Evolutionary conservation across 1,139 yeast genomes (phyloP), one percentile per base, ranked within the genome.

Genomic region (Blastobotrys buckinghamii): DNA sequence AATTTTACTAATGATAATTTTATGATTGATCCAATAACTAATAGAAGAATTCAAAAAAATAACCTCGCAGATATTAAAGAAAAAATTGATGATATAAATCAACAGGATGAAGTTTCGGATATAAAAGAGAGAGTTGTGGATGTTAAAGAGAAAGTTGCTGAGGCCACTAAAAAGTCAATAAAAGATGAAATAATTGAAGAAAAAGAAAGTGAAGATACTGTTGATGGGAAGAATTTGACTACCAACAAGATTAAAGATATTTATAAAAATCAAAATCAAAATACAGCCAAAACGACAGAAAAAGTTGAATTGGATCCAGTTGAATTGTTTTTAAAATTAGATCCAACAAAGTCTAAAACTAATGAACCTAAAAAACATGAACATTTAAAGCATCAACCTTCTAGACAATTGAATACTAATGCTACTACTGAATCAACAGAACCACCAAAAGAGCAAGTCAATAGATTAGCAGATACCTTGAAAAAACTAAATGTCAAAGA

Each of bases 401-500:
- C 24, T 5, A 22, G n/a, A n/a, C n/a, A n/a, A n/a, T n/a, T n/a
- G n/a, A n/a, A n/a, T n/a, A n/a, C 33, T 12, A 29, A 29, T n/a
- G n/a, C 33, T 29, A 29, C 33, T 29, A n/a, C 33, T 29, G 33
- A 29, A 12, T n/a, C 33, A n/a, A n/a, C n/a, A 29, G n/a, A 32
- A 5, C 35, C 35, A 16, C 35, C 16, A 4, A 17, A 22, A 8
- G 42, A 13, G 4, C 12, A 32, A 6, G 44, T 41, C 7, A 17
- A 42, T 27, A 22, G 27, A 24, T 57, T 70, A 10, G 64, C 75
- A 51, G 60, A 58, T 0, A 78, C 74, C 47, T 66, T 81, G 42
- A 65, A 71, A 47, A 65, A 67, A 10, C 76, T 81, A 1, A 75
- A 75, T 50, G 62, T 63, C 22, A 67, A 70, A 32, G 68, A 65